Conservation (phyloP, 306 rosid species). For the Morella rubra region DNA sequence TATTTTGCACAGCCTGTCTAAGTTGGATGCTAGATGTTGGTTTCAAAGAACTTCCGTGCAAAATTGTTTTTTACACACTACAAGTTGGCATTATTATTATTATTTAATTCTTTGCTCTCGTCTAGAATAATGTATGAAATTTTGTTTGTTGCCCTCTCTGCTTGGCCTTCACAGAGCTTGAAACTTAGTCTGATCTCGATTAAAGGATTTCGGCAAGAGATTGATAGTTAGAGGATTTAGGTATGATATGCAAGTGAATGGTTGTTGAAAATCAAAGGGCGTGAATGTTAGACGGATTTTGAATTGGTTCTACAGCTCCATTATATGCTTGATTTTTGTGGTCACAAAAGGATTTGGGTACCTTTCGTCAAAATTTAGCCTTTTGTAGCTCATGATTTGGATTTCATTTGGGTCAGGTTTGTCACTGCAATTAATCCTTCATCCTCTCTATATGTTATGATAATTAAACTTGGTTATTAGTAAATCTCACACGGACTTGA, state of each 20-base stretch:
- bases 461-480: not conserved
- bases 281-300: not conserved
- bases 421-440: constrained; percentile 19
- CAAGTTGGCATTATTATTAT: not conserved
- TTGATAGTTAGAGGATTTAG: not conserved
- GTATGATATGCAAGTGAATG: not conserved
- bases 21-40: not conserved
- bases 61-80: not conserved
- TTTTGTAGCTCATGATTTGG: constrained; percentile 3
- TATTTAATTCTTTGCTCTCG: not conserved
- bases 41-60: not conserved
- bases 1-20: not conserved
- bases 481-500: not conserved
- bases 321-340: not conserved
- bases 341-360: not conserved
- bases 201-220: not conserved
- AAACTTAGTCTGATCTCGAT: not conserved
- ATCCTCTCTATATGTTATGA: not conserved
- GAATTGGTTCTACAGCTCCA: not conserved
- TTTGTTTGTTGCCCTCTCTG: not conserved
- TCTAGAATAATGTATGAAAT: not conserved
- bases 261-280: not conserved
- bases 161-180: not conserved
- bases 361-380: not conserved
- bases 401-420: constrained; percentile 5